Evolutionary conservation across 345 rosid species (phyloP), one percentile per base, ranked within the genome.

Genomic region (Arabidopsis suecica): DNA sequence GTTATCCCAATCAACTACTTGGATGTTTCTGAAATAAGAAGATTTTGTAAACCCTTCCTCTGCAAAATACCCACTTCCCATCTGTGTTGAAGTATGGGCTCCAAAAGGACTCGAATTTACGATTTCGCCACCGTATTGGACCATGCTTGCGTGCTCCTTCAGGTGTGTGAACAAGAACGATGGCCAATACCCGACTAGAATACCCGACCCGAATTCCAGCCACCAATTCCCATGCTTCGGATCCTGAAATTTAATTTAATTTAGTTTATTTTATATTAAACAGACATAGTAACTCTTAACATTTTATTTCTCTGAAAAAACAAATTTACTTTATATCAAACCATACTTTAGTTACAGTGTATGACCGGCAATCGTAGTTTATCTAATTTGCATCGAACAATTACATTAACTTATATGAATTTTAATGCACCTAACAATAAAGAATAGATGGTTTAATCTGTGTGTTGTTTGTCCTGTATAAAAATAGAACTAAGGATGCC

Each of bases 191-290:
- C 99, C 99, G 7, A 96, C 97, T 34, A 96, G 66, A 33, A 91
- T 79, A 42, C 99, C 99, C 6, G 93, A 84, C 73, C 98, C 99
- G 83, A 96, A 93, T 84, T 96, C 97, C 5, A 96, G 80, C 99
- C 99, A 96, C 99, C 99, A 96, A 65, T 96, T 87, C 12, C 99
- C 99, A 74, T 93, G 99, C 79, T 96, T 96, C 73, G 99, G 99
- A 86, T 96, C 99, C 99, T 96, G 54, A 10, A n/a, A 8, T 7
- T 13, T 8, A 16, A 12, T 12, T 47, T 2, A 6, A 16, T 34
- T 22, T 1, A 5, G 2, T 59, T 2, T n/a, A 16, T 16, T 16
- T 16, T 16, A 16, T 16, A 59, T 59, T 9, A 18, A 34, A 34
- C 13, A 58, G 14, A 58, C 25, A 10, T 20, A 22, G 4, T 28